phyloP scores from a whole-genome alignment of 768 basidiomycete species.

The Trametes meyenii region DNA sequence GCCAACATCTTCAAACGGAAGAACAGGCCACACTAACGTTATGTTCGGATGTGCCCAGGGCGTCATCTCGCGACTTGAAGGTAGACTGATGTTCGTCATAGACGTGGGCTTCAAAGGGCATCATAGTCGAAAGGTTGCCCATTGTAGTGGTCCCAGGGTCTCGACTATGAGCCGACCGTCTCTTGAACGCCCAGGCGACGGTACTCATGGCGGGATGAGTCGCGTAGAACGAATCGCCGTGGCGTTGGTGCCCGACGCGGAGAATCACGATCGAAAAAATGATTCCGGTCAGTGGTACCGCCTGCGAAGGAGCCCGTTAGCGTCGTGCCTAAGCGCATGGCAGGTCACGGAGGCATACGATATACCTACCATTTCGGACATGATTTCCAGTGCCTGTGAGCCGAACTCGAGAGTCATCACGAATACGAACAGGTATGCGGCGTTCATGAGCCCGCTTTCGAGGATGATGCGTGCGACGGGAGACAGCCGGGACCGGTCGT shows the following conservation, averaged over 20 bases:
- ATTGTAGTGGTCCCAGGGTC: no score
- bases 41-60: no score
- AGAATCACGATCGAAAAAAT: constrained; percentile 12
- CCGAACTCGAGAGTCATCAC: constrained; percentile 19
- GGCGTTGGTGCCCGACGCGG: constrained; percentile 11
- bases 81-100: no score
- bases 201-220: background rate
- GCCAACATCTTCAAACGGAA: no score
- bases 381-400: constrained; percentile 19
- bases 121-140: no score
- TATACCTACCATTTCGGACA: constrained; percentile 16
- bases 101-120: no score
- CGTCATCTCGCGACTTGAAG: no score
- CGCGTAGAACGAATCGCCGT: constrained; percentile 6
- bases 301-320: background rate
- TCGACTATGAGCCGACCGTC: no score
- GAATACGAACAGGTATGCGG: constrained; percentile 22
- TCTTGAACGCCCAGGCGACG: constrained; percentile 1
- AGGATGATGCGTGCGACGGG: constrained; percentile 21
- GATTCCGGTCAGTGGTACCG: constrained; percentile 2
- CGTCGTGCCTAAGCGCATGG: no score
- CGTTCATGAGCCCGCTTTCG: constrained; percentile 24
- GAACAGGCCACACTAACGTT: no score
- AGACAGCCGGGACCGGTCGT: background rate
- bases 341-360: background rate